These are phyloP conservation scores for Hirschfeldia incana DNA, from an alignment of 345 rosid genomes.

Conservation along the genomic window DNA sequence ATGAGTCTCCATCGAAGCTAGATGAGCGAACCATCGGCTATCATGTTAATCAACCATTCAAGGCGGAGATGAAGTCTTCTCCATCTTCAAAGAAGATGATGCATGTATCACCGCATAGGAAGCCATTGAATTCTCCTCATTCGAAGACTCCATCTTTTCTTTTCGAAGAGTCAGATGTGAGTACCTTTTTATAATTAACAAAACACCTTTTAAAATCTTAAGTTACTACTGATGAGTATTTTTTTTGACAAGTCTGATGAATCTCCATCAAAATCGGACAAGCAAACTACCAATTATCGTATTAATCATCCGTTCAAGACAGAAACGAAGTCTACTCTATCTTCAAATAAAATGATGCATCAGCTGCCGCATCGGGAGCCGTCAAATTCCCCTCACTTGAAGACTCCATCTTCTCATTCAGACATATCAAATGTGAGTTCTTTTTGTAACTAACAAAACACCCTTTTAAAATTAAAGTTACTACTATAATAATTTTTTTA, in stretches of 20 bases:
- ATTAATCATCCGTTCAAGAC: slow-evolving; percentile 2
- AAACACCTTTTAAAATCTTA: not conserved
- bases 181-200: not conserved
- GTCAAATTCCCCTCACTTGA: slow-evolving; percentile 44
- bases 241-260: not conserved
- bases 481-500: not conserved
- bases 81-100: not conserved
- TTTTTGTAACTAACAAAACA: slow-evolving; percentile 17
- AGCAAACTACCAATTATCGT: not conserved
- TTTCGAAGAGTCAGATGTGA: not conserved
- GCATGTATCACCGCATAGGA: not conserved
- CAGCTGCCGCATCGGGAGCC: slow-evolving; percentile 45
- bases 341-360: not conserved
- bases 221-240: not conserved
- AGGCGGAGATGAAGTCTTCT: not conserved
- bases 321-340: slow-evolving; percentile 13
- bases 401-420: slow-evolving; percentile 48
- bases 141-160: not conserved
- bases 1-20: not conserved
- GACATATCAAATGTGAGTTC: slow-evolving; percentile 58
- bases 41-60: not conserved
- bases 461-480: not conserved
- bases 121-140: not conserved
- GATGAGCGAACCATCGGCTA: not conserved
- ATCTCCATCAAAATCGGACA: not conserved